phyloP scores from a whole-genome alignment of 208 protist genomes.

The Phytomonas sp. region DNA sequence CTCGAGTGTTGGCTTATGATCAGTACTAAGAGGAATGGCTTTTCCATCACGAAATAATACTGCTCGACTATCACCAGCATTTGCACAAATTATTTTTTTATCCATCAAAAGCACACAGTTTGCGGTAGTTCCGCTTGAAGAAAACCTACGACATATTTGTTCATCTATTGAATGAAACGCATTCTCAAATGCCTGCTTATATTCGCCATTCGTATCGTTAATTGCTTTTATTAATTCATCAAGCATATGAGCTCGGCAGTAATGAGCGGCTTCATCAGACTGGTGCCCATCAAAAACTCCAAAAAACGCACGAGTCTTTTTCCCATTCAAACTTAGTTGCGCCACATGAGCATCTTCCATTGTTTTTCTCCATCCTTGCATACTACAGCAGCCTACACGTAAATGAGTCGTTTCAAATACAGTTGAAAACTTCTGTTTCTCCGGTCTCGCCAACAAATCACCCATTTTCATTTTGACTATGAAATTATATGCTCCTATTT shows the following conservation, averaged over 20 bases:
- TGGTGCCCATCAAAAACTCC: slow-evolving; percentile 90
- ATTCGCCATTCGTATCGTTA: slow-evolving; percentile 13
- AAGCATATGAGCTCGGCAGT: slow-evolving; percentile 69
- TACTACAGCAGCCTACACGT: slow-evolving; percentile 79
- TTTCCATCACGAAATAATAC: slow-evolving; percentile 72
- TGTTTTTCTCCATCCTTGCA: slow-evolving; percentile 88
- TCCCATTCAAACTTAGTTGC: slow-evolving; percentile 68
- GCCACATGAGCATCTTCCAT: slow-evolving; percentile 91
- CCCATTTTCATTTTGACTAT: slow-evolving; percentile 35
- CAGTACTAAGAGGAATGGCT: slow-evolving; percentile 67
- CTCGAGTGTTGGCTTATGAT: slow-evolving; percentile 83
- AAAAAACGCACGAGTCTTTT: slow-evolving; percentile 68
- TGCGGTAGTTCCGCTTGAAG: slow-evolving; percentile 72
- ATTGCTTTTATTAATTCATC: slow-evolving; percentile 52
- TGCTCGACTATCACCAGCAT: slow-evolving; percentile 86
- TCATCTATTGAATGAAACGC: slow-evolving; percentile 63
- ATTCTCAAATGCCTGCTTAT: slow-evolving; percentile 50
- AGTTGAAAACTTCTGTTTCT: slow-evolving; percentile 87
- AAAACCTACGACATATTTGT: slow-evolving; percentile 53
- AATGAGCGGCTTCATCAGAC: slow-evolving; percentile 69
- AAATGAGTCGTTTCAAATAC: slow-evolving; percentile 80
- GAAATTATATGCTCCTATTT: slow-evolving; percentile 13
- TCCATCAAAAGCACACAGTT: slow-evolving; percentile 69
- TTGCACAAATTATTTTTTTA: slow-evolving; percentile 73
- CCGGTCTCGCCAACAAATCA: slow-evolving; percentile 82